Evolutionary conservation across 2,329 filamentous ascomycete genomes (phyloP), one percentile per base, ranked within the genome.

Genomic region (Neoascochyta sp.): DNA sequence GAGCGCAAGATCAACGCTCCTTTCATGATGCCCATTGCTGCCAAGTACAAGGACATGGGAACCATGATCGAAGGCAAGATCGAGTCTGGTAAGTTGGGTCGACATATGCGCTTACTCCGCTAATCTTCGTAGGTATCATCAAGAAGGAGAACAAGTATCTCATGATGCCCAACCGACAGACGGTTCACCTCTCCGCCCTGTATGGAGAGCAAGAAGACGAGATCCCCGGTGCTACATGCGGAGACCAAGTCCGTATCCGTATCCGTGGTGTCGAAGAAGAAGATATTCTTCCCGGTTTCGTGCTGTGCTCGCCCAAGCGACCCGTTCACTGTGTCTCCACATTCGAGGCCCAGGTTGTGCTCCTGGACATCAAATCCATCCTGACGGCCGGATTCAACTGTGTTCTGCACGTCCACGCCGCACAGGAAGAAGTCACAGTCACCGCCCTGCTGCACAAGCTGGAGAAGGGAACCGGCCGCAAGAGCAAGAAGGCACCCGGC

Each of bases 21-120:
- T 7, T 96, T 98, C 75, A 96, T 98, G 92, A 95, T 98, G 89
- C 86, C 92, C 7, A 76, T 98, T 45, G 86, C 85, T 43, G 87
- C 86, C 66, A 98, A 98, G 69, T 98, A 96, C 72, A 80, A 85
- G 52, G 93, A 98, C 62, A 83, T 98, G 75, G 92, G 92, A 53
- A 98, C 92, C 41, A 88, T 98, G 77, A 78, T 95, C 22, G 93
- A 98, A 69, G 92, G 92, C 47, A 95, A 95, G 74, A 85, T 98
- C 45, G 92, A 98, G 66, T 85, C 89, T 11, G 90, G 49, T 42
- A 25, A 31, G 35, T 19, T 22, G 1, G 6, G n/a, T 8, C 9
- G 14, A 10, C 24, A 10, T 10, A 8, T 9, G 15, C n/a, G 7
- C 5, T 4, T 10, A 10, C 10, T 27, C 7, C 4, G 16, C 28